Conservation (phyloP, 2,329 filamentous ascomycete genomes). For the Hypocrella siamensis region DNA sequence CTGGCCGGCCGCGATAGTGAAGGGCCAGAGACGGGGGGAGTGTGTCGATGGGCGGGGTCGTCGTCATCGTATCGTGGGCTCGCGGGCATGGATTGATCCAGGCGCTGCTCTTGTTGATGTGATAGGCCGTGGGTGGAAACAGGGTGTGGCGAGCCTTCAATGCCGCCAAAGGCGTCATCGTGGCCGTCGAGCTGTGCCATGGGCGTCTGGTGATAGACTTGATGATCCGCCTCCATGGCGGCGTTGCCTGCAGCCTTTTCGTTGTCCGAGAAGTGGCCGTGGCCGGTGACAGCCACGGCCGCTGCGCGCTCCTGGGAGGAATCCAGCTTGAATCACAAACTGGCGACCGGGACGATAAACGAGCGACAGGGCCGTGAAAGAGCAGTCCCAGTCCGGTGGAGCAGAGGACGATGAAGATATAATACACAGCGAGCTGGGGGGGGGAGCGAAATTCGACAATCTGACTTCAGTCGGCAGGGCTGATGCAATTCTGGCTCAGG, state of each 20-base stretch:
- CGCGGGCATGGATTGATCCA: constrained; percentile 30
- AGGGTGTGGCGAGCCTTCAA: constrained; percentile 31
- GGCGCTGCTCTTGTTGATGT: constrained; percentile 31
- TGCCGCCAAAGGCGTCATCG: constrained; percentile 33
- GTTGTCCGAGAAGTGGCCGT: no score
- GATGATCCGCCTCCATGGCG: constrained; percentile 28
- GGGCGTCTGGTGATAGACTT: constrained; percentile 9
- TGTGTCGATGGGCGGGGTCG: constrained; percentile 28
- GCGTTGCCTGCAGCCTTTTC: constrained; percentile 29
- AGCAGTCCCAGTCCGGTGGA: background rate
- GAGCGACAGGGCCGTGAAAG: no score
- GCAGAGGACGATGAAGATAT: no score
- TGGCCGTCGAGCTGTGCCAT: constrained; percentile 17
- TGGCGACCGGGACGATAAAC: no score
- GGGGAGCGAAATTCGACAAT: no score
- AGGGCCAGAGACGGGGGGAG: constrained; percentile 27
- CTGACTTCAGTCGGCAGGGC: no score
- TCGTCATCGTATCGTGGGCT: constrained; percentile 27
- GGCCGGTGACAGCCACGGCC: constrained; percentile 10
- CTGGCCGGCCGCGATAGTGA: constrained; percentile 39
- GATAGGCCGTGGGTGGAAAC: constrained; percentile 19
- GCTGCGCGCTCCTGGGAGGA: constrained; percentile 22
- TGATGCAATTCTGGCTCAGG: no score
- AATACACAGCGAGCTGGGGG: no score
- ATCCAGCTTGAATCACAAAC: constrained; percentile 42